Conservation (phyloP, 2,329 filamentous ascomycete genomes). For the Blastomyces parvus region DNA sequence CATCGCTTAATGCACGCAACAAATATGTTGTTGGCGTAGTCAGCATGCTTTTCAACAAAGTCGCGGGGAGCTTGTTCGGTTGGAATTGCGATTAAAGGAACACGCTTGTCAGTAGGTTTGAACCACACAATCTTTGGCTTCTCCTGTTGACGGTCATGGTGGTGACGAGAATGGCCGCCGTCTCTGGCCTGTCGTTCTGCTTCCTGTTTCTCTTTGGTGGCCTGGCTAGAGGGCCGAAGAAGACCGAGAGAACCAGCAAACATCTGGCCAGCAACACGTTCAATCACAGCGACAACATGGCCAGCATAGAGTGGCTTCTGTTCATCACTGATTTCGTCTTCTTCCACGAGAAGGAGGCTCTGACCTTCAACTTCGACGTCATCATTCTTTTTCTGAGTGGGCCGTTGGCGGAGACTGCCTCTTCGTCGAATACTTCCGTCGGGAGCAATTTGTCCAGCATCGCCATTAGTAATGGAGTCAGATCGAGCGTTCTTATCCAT, state of each 20-base stretch:
- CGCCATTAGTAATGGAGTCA: conserved; percentile 52
- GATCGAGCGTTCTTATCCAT: conserved; percentile 50
- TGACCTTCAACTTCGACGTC: conserved; percentile 98
- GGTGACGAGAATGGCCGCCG: conserved; percentile 60
- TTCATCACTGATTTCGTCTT: conserved; percentile 97
- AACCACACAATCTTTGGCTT: conserved; percentile 99
- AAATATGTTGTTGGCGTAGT: conserved; percentile 95
- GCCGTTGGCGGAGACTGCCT: conserved; percentile 89
- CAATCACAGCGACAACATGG: conserved; percentile 93
- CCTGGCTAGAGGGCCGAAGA: conserved; percentile 90
- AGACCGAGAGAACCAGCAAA: conserved; percentile 94
- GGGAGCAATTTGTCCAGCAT: conserved; percentile 50
- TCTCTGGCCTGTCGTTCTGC: conserved; percentile 89
- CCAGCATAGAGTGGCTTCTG: conserved; percentile 96
- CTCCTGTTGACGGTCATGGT: conserved; percentile 78
- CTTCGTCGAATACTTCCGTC: conserved; percentile 86
- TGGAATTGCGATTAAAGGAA: conserved; percentile 93
- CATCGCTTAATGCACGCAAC: conserved; percentile 98
- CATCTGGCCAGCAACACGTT: conserved; percentile 96
- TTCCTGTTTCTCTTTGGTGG: conserved; percentile 98
- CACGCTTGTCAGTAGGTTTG: conserved; percentile 98
- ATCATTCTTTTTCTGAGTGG: conserved; percentile 99
- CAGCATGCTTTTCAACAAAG: conserved; percentile 97
- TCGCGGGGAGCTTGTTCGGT: conserved; percentile 95
- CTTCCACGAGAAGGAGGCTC: conserved; percentile 89